Evolutionary conservation across 164 flowering plant genomes (phyloP), one percentile per base, ranked within the genome.

Genomic region (Piper betle): DNA sequence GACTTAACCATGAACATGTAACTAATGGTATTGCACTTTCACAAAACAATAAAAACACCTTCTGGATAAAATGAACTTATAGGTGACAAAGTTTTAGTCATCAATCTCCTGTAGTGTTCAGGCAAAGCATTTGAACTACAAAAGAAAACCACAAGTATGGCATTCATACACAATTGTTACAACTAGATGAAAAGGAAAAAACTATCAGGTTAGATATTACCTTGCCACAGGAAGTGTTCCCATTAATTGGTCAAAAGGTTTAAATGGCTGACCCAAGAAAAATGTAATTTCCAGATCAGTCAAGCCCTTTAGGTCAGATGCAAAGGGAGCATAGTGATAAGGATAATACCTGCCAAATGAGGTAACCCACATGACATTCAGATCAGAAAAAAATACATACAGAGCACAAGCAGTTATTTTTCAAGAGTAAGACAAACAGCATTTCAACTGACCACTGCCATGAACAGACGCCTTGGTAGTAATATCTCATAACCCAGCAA

Each of bases 311-410:
- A 94, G 84, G 74, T 94, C 99, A 33, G 99, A 94, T 67, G 99
- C 99, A 80, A 94, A 94, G 50, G 99, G 99, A 76, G 99, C 96
- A 83, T 93, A 93, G 73, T 93, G 97, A 68, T 82, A 88, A 42
- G 99, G 99, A 72, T 94, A 94, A 68, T 69, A 94, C 99, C 99
- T 94, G 82, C 78, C 68, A 70, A 33, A 73, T 61, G 58, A 42
- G 65, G 55, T 40, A 58, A 19, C 11, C 10, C 15, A 46, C 10
- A 15, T 46, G 10, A 46, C 50, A 6, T 46, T 10, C 15, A 46
- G 50, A 46, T 46, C 50, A 6, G 50, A 46, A 15, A 46, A 46
- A 46, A 17, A 53, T 3, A 54, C 20, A 54, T 17, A 3, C 10
- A 6, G 15, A 6, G 15, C 10, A 12, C 50, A 46, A 46, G 10